Evolutionary conservation across 768 basidiomycete genomes (phyloP).

Genomic region (Clavulina sp.): DNA sequence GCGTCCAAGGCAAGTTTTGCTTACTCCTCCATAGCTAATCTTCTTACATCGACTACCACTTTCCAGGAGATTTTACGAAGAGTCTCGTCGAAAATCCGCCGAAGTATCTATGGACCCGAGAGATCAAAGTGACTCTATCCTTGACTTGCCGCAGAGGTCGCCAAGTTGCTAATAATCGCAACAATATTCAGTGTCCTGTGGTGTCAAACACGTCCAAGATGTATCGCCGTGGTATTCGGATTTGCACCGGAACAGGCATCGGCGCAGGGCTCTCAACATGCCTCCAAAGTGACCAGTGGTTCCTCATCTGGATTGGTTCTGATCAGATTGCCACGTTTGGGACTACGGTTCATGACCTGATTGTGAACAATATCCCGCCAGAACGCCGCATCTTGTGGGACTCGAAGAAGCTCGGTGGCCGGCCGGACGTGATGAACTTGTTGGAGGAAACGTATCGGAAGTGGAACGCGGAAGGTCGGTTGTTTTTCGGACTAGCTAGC

Average conservation of each 20-base stretch:
- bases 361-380: conserved; percentile 50
- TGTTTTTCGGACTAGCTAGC: neutral
- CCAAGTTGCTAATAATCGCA: neutral
- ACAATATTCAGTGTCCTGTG: conserved; percentile 45
- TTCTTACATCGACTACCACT: neutral
- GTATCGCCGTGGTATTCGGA: conserved; percentile 64
- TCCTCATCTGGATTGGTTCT: conserved; percentile 31
- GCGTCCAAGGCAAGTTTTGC: conserved; percentile 37
- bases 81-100: conserved; percentile 55
- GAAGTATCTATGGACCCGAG: conserved; percentile 55
- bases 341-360: conserved; percentile 56
- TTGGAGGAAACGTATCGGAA: neutral
- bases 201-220: conserved; percentile 64
- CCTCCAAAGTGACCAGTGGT: conserved; percentile 61
- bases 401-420: conserved; percentile 47
- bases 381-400: conserved; percentile 67
- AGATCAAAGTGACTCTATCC: conserved; percentile 45
- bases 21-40: neutral
- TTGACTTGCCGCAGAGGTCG: neutral
- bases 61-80: conserved; percentile 62
- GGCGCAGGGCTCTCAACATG: conserved; percentile 65
- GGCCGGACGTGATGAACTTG: conserved; percentile 51
- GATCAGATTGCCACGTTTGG: conserved; percentile 78
- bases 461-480: neutral
- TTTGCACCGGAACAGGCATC: conserved; percentile 70